Conservation (phyloP, 1,284 basidiomycete species). For the Anthracocystis panici-leucophaei region DNA sequence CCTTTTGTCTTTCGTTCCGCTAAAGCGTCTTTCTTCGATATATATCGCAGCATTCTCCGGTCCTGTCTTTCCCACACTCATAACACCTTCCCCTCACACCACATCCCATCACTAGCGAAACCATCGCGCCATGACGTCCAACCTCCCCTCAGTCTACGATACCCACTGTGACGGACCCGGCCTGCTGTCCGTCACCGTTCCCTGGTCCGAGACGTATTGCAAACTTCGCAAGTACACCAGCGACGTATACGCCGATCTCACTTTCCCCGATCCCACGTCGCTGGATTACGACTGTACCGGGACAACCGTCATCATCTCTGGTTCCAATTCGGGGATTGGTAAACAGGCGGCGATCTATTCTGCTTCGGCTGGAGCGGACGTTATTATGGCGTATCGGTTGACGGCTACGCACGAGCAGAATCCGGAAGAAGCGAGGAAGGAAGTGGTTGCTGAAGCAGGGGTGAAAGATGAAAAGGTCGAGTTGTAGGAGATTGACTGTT, state of each 20-base stretch:
- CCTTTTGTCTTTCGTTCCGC: too few relatives aligned
- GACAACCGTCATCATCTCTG: slow-evolving; percentile 58
- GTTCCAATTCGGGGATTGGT: slow-evolving; percentile 59
- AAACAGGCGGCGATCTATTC: slow-evolving; percentile 53
- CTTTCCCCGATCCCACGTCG: slow-evolving; percentile 21
- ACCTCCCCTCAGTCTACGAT: slow-evolving; percentile 51
- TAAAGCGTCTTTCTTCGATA: too few relatives aligned
- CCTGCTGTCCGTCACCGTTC: slow-evolving; percentile 37
- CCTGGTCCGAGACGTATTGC: slow-evolving; percentile 44
- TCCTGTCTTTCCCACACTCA: background rate
- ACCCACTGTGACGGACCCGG: slow-evolving; percentile 60
- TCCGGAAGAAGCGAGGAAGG: slow-evolving; percentile 48
- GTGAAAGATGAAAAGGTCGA: slow-evolving; percentile 40
- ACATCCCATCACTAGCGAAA: too few relatives aligned
- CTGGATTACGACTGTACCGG: slow-evolving; percentile 44
- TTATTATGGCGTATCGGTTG: slow-evolving; percentile 59
- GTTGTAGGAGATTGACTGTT: slow-evolving; percentile 60
- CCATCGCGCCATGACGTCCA: background rate
- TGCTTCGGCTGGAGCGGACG: slow-evolving; percentile 49
- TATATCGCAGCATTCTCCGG: too few relatives aligned
- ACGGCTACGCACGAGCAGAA: slow-evolving; percentile 57
- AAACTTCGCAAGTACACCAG: slow-evolving; percentile 30
- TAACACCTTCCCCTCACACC: background rate
- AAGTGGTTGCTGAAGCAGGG: slow-evolving; percentile 23
- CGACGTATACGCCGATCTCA: slow-evolving; percentile 14